Conservation (phyloP, 176 grass and related monocot species). For the Phoenix roebelenii region DNA sequence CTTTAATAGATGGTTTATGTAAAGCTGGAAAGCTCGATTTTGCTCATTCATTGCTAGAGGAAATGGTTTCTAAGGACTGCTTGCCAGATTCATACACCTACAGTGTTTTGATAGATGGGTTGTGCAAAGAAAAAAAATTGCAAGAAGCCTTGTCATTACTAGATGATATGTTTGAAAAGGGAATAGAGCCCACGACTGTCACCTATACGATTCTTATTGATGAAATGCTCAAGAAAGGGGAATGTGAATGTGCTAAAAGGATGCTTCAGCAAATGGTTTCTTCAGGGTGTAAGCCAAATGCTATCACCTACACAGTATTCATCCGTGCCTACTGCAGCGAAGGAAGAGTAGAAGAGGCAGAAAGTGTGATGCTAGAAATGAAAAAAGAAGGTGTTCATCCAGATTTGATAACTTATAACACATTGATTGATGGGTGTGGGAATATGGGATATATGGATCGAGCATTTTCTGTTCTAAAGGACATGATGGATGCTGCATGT, state of each 20-base stretch:
- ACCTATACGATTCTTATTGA: slow-evolving; percentile 57
- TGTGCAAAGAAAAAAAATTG: slow-evolving; percentile 38
- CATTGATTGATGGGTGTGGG: slow-evolving; percentile 35
- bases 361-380: slow-evolving; percentile 36
- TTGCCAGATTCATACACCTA: slow-evolving; percentile 48
- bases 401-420: slow-evolving; percentile 45
- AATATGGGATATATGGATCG: slow-evolving; percentile 34
- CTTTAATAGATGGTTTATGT: slow-evolving; percentile 42
- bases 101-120: slow-evolving; percentile 44
- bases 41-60: slow-evolving; percentile 34
- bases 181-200: slow-evolving; percentile 29
- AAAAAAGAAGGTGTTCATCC: slow-evolving; percentile 22
- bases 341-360: slow-evolving; percentile 43
- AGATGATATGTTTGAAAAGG: slow-evolving; percentile 39
- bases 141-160: slow-evolving; percentile 36
- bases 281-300: slow-evolving; percentile 40
- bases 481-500: slow-evolving; percentile 38
- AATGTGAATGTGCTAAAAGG: slow-evolving; percentile 33
- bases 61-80: slow-evolving; percentile 42
- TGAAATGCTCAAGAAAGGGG: slow-evolving; percentile 42
- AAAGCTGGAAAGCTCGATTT: slow-evolving; percentile 37
- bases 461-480: slow-evolving; percentile 39
- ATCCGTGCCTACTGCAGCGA: slow-evolving; percentile 43
- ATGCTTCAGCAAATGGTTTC: slow-evolving; percentile 42
- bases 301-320: slow-evolving; percentile 41